Percentiles rank a stretch among this genome's conserved stretches.
Evolutionary conservation across 768 basidiomycete species (phyloP).

Genomic region (Termitomyces eurrhizus): DNA sequence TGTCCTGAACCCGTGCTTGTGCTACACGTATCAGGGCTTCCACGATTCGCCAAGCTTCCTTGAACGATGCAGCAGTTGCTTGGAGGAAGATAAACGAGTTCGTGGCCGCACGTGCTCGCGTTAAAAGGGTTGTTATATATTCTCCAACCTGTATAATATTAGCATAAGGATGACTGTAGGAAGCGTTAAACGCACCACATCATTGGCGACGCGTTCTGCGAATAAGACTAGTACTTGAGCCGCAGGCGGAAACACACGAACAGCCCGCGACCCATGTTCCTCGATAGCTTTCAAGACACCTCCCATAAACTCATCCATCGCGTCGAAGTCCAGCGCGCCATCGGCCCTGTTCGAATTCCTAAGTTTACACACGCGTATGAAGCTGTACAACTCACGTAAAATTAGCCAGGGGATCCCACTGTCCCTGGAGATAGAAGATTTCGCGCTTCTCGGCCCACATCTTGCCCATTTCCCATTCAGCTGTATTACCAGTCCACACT

Average conservation of each 20-base stretch:
- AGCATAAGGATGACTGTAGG: background rate
- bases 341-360: slow-evolving; percentile 35
- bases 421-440: slow-evolving; percentile 82
- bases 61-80: slow-evolving; percentile 86
- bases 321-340: slow-evolving; percentile 74
- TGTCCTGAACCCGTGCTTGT: slow-evolving; percentile 22
- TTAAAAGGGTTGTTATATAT: slow-evolving; percentile 76
- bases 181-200: slow-evolving; percentile 58
- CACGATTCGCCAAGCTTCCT: slow-evolving; percentile 84
- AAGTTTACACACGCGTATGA: background rate
- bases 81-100: slow-evolving; percentile 70
- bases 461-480: slow-evolving; percentile 90
- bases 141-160: slow-evolving; percentile 67
- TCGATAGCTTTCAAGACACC: slow-evolving; percentile 58
- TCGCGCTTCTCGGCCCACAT: slow-evolving; percentile 96
- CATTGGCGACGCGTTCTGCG: slow-evolving; percentile 77
- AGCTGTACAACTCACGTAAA: slow-evolving; percentile 52
- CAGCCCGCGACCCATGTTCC: slow-evolving; percentile 77
- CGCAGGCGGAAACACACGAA: slow-evolving; percentile 79
- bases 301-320: slow-evolving; percentile 91
- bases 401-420: slow-evolving; percentile 82
- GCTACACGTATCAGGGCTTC: slow-evolving; percentile 67
- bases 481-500: slow-evolving; percentile 44
- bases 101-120: slow-evolving; percentile 51
- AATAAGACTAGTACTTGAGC: slow-evolving; percentile 79